Percentiles rank a stretch among this genome's conserved stretches.
Conservation (phyloP, 768 basidiomycete genomes). For the Lactarius evosmus region DNA sequence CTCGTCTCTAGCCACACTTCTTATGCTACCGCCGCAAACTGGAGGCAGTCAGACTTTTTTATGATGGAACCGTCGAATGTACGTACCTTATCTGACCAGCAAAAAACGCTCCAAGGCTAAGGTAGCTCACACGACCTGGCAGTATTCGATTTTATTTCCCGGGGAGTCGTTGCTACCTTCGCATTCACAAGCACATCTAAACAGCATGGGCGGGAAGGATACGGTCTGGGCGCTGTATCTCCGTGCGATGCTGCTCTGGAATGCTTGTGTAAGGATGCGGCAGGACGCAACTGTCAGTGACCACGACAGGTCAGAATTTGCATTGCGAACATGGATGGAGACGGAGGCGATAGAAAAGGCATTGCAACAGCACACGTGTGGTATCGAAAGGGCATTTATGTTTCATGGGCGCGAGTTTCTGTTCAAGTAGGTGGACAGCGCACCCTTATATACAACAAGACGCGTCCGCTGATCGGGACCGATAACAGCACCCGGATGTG, state of each 20-base stretch:
- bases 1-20: conserved; percentile 63
- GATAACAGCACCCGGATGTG: conserved; percentile 59
- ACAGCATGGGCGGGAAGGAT: conserved; percentile 48
- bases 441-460: conserved; percentile 10
- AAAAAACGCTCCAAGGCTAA: background rate
- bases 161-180: conserved; percentile 55
- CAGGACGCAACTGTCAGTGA: conserved; percentile 42
- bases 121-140: background rate
- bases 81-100: conserved; percentile 31
- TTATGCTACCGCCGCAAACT: conserved; percentile 48
- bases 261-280: conserved; percentile 64
- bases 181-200: conserved; percentile 30
- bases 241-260: conserved; percentile 68
- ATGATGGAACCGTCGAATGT: conserved; percentile 66
- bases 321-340: conserved; percentile 66
- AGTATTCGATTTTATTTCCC: conserved; percentile 74
- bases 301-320: conserved; percentile 57
- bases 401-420: conserved; percentile 71
- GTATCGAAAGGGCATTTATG: conserved; percentile 62
- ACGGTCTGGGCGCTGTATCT: conserved; percentile 75
- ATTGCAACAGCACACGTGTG: conserved; percentile 61
- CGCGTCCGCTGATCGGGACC: conserved; percentile 19
- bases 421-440: conserved; percentile 57
- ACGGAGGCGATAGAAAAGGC: conserved; percentile 62
- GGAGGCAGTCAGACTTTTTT: conserved; percentile 44